A percentile compares a stretch with the other conserved stretches of the same genome.
Evolutionary conservation across 352 stramenopile species (phyloP).

Genomic region (Phytopythium helicoides): DNA sequence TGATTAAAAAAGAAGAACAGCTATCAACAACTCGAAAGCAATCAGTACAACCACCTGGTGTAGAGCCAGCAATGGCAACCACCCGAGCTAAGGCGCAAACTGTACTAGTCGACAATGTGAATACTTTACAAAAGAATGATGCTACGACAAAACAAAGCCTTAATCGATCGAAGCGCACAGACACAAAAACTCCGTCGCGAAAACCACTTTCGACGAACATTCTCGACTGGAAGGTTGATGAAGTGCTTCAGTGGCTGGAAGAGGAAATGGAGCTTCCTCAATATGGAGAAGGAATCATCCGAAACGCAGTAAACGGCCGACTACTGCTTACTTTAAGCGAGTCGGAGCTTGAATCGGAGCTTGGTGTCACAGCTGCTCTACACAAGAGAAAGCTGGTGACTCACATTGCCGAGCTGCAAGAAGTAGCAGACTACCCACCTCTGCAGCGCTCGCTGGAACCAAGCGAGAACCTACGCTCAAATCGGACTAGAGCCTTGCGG

Average conservation of each 20-base stretch:
- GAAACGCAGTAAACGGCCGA: conserved; percentile 43
- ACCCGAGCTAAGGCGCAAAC: too few relatives aligned
- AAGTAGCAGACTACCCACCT: conserved; percentile 23
- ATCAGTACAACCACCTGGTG: too few relatives aligned
- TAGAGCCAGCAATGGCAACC: too few relatives aligned
- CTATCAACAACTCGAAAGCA: neutral
- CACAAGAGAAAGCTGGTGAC: conserved; percentile 48
- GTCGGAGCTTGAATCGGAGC: conserved; percentile 31
- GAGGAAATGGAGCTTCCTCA: conserved; percentile 45
- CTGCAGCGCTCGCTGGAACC: neutral
- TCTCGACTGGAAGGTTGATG: conserved; percentile 48
- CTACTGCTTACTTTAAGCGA: conserved; percentile 39
- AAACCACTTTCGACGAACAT: conserved; percentile 15
- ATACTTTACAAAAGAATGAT: too few relatives aligned
- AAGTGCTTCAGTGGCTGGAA: conserved; percentile 44
- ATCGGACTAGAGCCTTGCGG: neutral
- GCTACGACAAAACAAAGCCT: too few relatives aligned
- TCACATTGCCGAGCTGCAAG: conserved; percentile 37
- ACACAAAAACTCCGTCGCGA: neutral
- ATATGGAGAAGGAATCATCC: conserved; percentile 28
- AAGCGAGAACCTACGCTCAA: neutral
- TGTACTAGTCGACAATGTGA: too few relatives aligned
- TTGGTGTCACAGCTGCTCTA: conserved; percentile 28
- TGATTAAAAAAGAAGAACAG: neutral
- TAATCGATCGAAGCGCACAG: too few relatives aligned